These are phyloP conservation scores for Trichoderma reesei DNA, from an alignment of 495 filamentous ascomycete genomes.

Conservation along the genomic window DNA sequence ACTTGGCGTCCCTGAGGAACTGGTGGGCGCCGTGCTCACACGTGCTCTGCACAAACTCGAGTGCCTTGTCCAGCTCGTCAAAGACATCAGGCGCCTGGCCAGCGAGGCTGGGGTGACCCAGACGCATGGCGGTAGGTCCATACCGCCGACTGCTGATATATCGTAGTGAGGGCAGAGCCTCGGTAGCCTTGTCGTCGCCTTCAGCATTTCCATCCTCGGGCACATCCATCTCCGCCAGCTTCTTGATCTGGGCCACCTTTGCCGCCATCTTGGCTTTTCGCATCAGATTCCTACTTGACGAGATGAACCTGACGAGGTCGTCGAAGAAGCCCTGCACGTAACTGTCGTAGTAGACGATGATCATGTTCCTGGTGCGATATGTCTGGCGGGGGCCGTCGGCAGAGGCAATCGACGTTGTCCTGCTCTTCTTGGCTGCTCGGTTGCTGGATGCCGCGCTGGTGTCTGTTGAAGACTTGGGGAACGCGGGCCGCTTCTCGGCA, in stretches of 20 bases:
- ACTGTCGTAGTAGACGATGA: constrained; percentile 84
- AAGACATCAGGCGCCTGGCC: constrained; percentile 43
- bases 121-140: constrained; percentile 11
- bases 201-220: constrained; percentile 25
- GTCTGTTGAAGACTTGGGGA: background rate
- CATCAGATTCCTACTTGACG: constrained; percentile 68
- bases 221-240: constrained; percentile 42
- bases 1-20: constrained; percentile 75
- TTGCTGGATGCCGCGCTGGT: background rate
- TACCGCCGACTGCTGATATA: constrained; percentile 4
- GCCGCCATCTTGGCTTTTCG: constrained; percentile 69
- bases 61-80: constrained; percentile 61
- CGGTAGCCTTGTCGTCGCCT: constrained; percentile 18
- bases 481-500: background rate
- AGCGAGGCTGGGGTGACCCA: constrained; percentile 10
- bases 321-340: constrained; percentile 75
- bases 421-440: constrained; percentile 33
- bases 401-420: constrained; percentile 50
- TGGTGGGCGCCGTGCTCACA: constrained; percentile 83
- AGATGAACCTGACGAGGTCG: constrained; percentile 67
- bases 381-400: constrained; percentile 35
- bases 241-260: constrained; percentile 46
- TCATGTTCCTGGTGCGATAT: constrained; percentile 67
- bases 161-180: background rate
- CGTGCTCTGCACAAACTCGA: constrained; percentile 68